Conservation (phyloP, 2,329 filamentous ascomycete genomes). For the Ophiostoma tasmaniense region DNA sequence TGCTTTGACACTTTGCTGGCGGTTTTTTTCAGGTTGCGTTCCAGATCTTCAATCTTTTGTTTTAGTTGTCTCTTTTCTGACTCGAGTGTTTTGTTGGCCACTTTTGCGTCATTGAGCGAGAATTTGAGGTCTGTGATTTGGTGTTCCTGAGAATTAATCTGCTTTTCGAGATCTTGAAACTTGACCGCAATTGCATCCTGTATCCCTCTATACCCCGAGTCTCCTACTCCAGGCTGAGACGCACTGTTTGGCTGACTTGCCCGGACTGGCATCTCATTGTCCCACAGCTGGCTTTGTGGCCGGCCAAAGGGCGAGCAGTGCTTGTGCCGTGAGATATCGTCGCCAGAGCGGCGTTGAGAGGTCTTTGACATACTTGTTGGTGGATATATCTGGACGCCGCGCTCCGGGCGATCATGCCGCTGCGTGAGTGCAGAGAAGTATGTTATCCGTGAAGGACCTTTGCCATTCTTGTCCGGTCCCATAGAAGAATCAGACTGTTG, state of each 20-base stretch:
- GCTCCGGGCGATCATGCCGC: not conserved
- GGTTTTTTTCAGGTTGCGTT: constrained; percentile 25
- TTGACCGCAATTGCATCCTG: constrained; percentile 16
- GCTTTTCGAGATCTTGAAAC: constrained; percentile 14
- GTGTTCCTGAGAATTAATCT: constrained; percentile 9
- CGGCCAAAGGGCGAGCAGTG: not conserved
- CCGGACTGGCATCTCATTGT: not conserved
- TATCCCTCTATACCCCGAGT: constrained; percentile 8
- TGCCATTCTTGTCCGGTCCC: not conserved
- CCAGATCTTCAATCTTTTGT: constrained; percentile 19
- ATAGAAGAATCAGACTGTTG: not conserved
- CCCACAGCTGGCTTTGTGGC: not conserved
- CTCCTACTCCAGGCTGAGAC: not conserved
- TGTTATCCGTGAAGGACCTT: not conserved
- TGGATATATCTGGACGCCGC: not conserved
- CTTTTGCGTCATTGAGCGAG: constrained; percentile 14
- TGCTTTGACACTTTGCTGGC: constrained; percentile 26
- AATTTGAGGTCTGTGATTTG: constrained; percentile 18
- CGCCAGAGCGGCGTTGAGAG: not conserved
- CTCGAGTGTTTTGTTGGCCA: constrained; percentile 9
- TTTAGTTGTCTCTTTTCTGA: constrained; percentile 18
- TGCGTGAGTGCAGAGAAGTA: constrained; percentile 17
- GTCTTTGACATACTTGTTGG: not conserved
- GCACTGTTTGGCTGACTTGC: not conserved
- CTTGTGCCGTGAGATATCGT: not conserved